Evolutionary conservation across 306 rosid genomes (phyloP).

Genomic region (Vigna trinervia): DNA sequence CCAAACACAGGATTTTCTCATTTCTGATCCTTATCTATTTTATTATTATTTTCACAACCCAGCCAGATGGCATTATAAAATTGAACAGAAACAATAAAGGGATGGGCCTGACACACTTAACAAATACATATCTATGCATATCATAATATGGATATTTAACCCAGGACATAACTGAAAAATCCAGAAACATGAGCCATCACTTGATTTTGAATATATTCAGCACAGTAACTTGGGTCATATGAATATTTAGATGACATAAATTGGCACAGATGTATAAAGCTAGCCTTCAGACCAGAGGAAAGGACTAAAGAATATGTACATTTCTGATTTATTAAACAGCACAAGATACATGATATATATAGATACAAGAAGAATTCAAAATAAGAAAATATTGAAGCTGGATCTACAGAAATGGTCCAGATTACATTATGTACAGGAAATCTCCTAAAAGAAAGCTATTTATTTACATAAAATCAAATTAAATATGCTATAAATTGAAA

Average conservation of each 20-base stretch:
- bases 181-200: not conserved
- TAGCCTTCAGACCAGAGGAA: not conserved
- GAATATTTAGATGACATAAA: not conserved
- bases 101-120: not conserved
- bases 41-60: not conserved
- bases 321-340: not conserved
- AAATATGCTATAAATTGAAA: not conserved
- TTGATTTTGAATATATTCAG: not conserved
- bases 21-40: not conserved
- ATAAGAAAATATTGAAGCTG: not conserved
- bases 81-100: not conserved
- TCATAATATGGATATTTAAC: not conserved
- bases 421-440: not conserved
- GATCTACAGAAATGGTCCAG: not conserved
- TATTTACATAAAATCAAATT: not conserved
- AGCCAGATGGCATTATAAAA: not conserved
- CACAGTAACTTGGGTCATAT: not conserved
- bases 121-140: not conserved
- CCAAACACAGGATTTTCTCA: not conserved
- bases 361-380: not conserved
- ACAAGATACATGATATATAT: not conserved
- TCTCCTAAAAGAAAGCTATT: not conserved
- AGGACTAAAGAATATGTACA: not conserved
- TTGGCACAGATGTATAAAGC: constrained; percentile 1
- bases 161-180: constrained; percentile 15